Evolutionary conservation across 2,329 filamentous ascomycete species (phyloP), one percentile per base, ranked within the genome.

Genomic region (Xylariaceae sp.): DNA sequence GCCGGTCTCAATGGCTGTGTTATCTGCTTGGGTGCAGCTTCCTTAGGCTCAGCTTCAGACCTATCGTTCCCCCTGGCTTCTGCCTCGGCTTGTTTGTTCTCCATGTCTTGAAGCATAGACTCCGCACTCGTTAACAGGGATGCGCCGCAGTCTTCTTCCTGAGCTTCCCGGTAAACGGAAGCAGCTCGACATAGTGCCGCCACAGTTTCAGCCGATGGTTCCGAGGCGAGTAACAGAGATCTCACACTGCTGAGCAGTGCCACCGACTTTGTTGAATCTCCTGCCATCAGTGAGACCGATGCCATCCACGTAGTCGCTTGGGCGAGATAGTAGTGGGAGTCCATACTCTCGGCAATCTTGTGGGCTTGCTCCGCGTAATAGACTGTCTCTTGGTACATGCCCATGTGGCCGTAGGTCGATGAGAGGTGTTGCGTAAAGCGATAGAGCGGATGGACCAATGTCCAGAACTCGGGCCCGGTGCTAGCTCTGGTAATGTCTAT

Each of bases 311-410:
- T 66, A 3, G 71, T 67, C 6, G 72, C 71, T 46, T 77, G 70
- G 0, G 74, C 71, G 29, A 68, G 62, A 51, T 76, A 74, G 9
- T 81, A 70, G 24, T 74, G 69, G 0, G 84, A 81, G 33, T 74
- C 69, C 7, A 85, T 76, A n/a, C 74, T 77, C 42, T 74, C 71
- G 15, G 86, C 86, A 43, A 94, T 76, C 53, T 84, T 87, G 38
- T 83, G 70, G 0, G 88, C 88, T 52, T 92, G 85, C 50, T 96
- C 84, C 2, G 84, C 82, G 51, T 94, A 94, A 58, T 89, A 92
- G 1, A 90, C 66, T 2, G 90, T 90, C 59, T 97, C 90, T 44
- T 87, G 81, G 48, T 88, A 87, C 63, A 94, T 76, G 18, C 92
- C 92, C 47, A 92, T 76, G 48, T 94, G 83, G 1, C 84, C 79